Evolutionary conservation across 2,329 filamentous ascomycete genomes (phyloP).

Genomic region (Scorias spongiosa): DNA sequence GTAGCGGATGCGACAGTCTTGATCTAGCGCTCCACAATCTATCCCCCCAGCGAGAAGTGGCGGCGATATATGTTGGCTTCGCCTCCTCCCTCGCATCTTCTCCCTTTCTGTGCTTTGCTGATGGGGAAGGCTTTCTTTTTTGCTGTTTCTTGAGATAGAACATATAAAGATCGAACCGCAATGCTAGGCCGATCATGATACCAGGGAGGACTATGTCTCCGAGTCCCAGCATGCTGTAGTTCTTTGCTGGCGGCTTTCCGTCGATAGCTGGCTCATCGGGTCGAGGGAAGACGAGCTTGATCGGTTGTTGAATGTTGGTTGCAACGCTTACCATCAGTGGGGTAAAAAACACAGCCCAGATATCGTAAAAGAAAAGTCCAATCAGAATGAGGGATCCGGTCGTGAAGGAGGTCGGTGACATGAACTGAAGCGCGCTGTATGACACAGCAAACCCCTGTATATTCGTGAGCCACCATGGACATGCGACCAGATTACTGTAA

Average conservation of each 20-base stretch:
- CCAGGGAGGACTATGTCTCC: slow-evolving; percentile 92
- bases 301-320: slow-evolving; percentile 76
- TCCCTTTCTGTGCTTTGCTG: slow-evolving; percentile 13
- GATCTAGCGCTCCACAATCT: slow-evolving; percentile 48
- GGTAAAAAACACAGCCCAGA: slow-evolving; percentile 82
- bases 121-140: slow-evolving; percentile 27
- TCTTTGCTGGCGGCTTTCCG: slow-evolving; percentile 25
- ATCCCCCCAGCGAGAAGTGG: slow-evolving; percentile 68
- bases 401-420: slow-evolving; percentile 77
- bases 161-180: slow-evolving; percentile 82
- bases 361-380: slow-evolving; percentile 86
- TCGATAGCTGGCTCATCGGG: slow-evolving; percentile 26
- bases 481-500: slow-evolving; percentile 49
- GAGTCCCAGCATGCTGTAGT: slow-evolving; percentile 63
- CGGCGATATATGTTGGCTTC: slow-evolving; percentile 27
- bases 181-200: slow-evolving; percentile 71
- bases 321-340: slow-evolving; percentile 80
- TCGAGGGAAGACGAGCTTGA: slow-evolving; percentile 77
- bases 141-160: slow-evolving; percentile 57
- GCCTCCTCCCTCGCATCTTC: slow-evolving; percentile 6
- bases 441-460: slow-evolving; percentile 76
- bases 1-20: slow-evolving; percentile 3
- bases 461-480: slow-evolving; percentile 64
- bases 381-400: slow-evolving; percentile 65
- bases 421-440: slow-evolving; percentile 64